phyloP scores from a whole-genome alignment of 2,329 filamentous ascomycete genomes.

The Fusarium burgessii region DNA sequence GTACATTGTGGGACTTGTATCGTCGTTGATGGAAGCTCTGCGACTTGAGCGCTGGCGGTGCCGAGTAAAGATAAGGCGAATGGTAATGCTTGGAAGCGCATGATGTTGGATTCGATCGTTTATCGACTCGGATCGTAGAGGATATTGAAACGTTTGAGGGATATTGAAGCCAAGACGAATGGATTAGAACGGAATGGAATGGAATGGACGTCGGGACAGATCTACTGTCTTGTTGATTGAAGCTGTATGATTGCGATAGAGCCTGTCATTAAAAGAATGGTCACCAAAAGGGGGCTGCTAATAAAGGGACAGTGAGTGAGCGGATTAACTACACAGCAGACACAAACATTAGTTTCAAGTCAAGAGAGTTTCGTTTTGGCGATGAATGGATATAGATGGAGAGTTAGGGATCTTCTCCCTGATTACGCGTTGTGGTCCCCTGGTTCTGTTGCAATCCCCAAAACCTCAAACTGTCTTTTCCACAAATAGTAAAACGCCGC shows the following conservation, averaged over 20 bases:
- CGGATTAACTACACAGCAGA: background rate
- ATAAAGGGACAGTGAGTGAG: constrained; percentile 3
- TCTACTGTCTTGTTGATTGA: constrained; percentile 7
- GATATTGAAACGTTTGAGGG: background rate
- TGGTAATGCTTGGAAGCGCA: constrained; percentile 46
- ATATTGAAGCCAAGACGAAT: background rate
- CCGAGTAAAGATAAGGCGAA: constrained; percentile 54
- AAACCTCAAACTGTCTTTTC: constrained; percentile 42
- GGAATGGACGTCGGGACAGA: background rate
- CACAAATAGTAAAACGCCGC: constrained; percentile 19
- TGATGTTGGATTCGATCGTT: constrained; percentile 26
- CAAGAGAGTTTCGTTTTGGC: background rate
- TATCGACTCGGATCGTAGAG: background rate
- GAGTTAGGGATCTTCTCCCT: constrained; percentile 14
- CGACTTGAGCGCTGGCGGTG: constrained; percentile 50
- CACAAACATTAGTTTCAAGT: constrained; percentile 4
- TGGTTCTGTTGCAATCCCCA: constrained; percentile 9
- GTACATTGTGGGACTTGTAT: constrained; percentile 64
- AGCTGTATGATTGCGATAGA: constrained; percentile 9
- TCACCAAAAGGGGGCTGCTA: constrained; percentile 7
- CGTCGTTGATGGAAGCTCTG: constrained; percentile 55
- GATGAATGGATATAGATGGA: background rate
- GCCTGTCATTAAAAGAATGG: constrained; percentile 19
- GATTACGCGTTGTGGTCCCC: constrained; percentile 36
- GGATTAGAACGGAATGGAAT: constrained; percentile 1